These are phyloP conservation scores for Coemansia guatemalensis DNA, from an alignment of 192 early-diverging fungal genomes.

Conservation along the genomic window DNA sequence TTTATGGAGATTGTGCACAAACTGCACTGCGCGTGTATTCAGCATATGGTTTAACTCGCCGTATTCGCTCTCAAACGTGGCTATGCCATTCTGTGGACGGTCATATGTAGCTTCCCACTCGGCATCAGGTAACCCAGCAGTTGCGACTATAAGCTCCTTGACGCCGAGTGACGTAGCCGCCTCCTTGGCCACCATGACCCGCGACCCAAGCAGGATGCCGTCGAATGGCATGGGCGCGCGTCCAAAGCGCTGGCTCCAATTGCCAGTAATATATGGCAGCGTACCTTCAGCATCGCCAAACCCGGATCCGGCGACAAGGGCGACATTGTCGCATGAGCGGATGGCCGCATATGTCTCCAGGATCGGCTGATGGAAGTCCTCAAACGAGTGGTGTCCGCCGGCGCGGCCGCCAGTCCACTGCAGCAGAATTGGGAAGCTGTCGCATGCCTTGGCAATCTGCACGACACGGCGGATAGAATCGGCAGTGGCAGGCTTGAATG, in stretches of 20 bases:
- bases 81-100: slow-evolving; percentile 66
- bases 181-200: slow-evolving; percentile 90
- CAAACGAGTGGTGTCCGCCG: too few relatives aligned
- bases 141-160: slow-evolving; percentile 82
- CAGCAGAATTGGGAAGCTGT: slow-evolving; percentile 80
- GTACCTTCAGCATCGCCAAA: slow-evolving; percentile 86
- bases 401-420: slow-evolving; percentile 93
- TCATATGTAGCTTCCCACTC: slow-evolving; percentile 73
- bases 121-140: slow-evolving; percentile 73
- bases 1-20: slow-evolving; percentile 82
- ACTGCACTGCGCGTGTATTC: slow-evolving; percentile 74
- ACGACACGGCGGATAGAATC: slow-evolving; percentile 77
- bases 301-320: slow-evolving; percentile 83
- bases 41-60: slow-evolving; percentile 94
- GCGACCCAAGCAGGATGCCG: too few relatives aligned
- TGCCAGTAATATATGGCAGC: slow-evolving; percentile 86
- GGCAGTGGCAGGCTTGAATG: slow-evolving; percentile 81
- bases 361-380: too few relatives aligned
- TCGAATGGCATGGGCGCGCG: slow-evolving; percentile 90
- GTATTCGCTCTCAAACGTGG: slow-evolving; percentile 83
- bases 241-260: slow-evolving; percentile 77
- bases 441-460: slow-evolving; percentile 77
- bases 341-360: too few relatives aligned
- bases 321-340: slow-evolving; percentile 72
- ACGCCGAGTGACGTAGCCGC: slow-evolving; percentile 68